Evolutionary conservation across 257 asterid genomes (phyloP).

Genomic region (Solanum phureja): DNA sequence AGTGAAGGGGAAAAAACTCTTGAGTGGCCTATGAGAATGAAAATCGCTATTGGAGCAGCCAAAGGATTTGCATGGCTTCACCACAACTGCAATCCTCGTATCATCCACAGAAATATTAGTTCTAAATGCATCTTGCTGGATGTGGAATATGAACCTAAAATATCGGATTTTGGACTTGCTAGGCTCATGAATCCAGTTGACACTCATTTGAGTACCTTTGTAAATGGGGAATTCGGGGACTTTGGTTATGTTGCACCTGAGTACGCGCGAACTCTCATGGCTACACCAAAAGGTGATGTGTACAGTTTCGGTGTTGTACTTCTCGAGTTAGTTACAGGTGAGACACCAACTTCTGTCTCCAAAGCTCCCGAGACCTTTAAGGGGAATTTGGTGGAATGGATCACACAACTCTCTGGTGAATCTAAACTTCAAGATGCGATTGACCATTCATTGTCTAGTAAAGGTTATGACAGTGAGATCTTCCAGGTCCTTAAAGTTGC

Average conservation of each 20-base stretch:
- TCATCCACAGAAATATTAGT: slow-evolving; percentile 58
- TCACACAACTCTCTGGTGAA: slow-evolving; percentile 41
- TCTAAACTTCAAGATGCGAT: slow-evolving; percentile 67
- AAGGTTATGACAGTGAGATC: slow-evolving; percentile 54
- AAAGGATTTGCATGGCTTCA: slow-evolving; percentile 69
- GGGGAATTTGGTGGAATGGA: slow-evolving; percentile 84
- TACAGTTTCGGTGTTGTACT: slow-evolving; percentile 88
- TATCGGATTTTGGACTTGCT: slow-evolving; percentile 85
- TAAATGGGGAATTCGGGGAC: slow-evolving; percentile 88
- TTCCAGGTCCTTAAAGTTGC: slow-evolving; percentile 84
- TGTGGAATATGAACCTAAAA: slow-evolving; percentile 40
- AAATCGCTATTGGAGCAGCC: slow-evolving; percentile 45
- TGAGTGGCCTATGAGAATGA: slow-evolving; percentile 60
- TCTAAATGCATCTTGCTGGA: slow-evolving; percentile 57
- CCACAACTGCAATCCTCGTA: slow-evolving; percentile 65
- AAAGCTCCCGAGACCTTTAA: slow-evolving; percentile 66
- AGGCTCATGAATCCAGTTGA: slow-evolving; percentile 87
- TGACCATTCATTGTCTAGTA: slow-evolving; percentile 44
- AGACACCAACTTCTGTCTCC: slow-evolving; percentile 42
- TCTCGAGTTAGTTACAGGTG: slow-evolving; percentile 70
- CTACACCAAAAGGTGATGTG: slow-evolving; percentile 91
- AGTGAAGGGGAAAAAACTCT: slow-evolving; percentile 19
- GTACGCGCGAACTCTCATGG: slow-evolving; percentile 58
- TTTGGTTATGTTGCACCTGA: slow-evolving; percentile 90
- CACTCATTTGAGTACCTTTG: slow-evolving; percentile 84